Evolutionary conservation across 108 stramenopile genomes (phyloP).

Genomic region (Nitzschia palea): DNA sequence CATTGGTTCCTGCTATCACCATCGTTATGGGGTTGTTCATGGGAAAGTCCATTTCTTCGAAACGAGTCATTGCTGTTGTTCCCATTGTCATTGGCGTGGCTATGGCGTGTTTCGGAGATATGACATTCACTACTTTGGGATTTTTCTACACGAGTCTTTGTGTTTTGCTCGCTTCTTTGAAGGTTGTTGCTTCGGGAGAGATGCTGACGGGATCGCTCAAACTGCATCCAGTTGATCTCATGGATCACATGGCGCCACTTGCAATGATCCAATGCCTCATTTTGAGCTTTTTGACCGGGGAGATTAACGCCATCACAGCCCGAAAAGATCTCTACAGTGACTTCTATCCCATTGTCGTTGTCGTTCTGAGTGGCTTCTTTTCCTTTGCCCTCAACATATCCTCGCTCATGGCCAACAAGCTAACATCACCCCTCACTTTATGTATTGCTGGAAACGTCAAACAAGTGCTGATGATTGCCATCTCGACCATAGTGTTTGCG

Average conservation of each 20-base stretch:
- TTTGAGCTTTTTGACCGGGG: constrained; percentile 53
- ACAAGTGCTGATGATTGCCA: constrained; percentile 76
- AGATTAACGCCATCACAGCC: constrained; percentile 44
- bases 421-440: constrained; percentile 83
- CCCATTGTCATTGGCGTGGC: constrained; percentile 69
- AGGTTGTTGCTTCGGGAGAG: constrained; percentile 71
- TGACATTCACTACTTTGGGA: constrained; percentile 62
- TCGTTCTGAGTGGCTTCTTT: constrained; percentile 54
- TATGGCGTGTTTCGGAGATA: constrained; percentile 73
- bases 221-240: constrained; percentile 78
- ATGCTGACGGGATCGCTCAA: constrained; percentile 69
- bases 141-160: constrained; percentile 62
- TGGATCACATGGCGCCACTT: constrained; percentile 83
- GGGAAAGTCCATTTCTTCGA: constrained; percentile 42
- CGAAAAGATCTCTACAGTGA: constrained; percentile 47
- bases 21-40: constrained; percentile 63
- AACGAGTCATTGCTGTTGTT: constrained; percentile 50
- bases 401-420: constrained; percentile 81
- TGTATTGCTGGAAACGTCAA: constrained; percentile 90
- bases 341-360: constrained; percentile 54
- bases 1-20: constrained; percentile 71
- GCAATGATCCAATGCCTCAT: constrained; percentile 71
- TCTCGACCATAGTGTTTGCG: constrained; percentile 56
- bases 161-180: constrained; percentile 66
- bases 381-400: constrained; percentile 81